These are phyloP conservation scores for Coemansia sp. DNA, from an alignment of 192 early-diverging fungal genomes.

Conservation along the genomic window DNA sequence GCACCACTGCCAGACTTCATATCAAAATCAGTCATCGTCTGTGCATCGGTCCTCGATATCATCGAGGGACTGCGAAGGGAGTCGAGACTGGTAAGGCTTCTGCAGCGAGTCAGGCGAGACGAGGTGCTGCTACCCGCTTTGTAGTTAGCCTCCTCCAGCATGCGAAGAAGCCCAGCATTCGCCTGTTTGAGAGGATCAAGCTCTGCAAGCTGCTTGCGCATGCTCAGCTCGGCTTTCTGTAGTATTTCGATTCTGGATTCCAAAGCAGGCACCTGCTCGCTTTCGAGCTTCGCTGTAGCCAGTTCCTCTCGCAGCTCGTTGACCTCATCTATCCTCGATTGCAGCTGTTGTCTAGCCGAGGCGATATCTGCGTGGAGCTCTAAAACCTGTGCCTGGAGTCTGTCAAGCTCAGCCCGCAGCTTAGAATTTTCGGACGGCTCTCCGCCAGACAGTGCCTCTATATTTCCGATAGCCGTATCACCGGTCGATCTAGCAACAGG, in stretches of 20 bases:
- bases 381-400: neutral
- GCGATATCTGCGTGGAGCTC: neutral
- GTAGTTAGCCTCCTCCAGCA: conserved; percentile 11
- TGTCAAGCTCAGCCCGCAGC: neutral
- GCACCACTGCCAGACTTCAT: neutral
- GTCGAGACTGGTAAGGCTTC: conserved; percentile 13
- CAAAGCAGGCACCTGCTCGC: neutral
- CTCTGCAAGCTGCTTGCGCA: conserved; percentile 23
- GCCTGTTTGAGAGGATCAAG: conserved; percentile 13
- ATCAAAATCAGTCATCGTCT: conserved; percentile 32
- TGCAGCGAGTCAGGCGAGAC: conserved; percentile 11
- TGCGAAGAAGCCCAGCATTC: conserved; percentile 4
- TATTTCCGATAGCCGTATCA: conserved; percentile 28
- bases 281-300: neutral
- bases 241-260: conserved; percentile 7
- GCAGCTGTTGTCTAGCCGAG: conserved; percentile 11
- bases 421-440: neutral
- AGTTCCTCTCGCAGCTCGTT: conserved; percentile 5
- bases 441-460: conserved; percentile 17
- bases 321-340: conserved; percentile 9
- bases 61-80: neutral
- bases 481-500: neutral
- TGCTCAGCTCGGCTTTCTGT: conserved; percentile 5
- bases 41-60: conserved; percentile 6
- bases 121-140: neutral